Conservation (phyloP, 2,329 filamentous ascomycete species). For the Fusarium scirpi region DNA sequence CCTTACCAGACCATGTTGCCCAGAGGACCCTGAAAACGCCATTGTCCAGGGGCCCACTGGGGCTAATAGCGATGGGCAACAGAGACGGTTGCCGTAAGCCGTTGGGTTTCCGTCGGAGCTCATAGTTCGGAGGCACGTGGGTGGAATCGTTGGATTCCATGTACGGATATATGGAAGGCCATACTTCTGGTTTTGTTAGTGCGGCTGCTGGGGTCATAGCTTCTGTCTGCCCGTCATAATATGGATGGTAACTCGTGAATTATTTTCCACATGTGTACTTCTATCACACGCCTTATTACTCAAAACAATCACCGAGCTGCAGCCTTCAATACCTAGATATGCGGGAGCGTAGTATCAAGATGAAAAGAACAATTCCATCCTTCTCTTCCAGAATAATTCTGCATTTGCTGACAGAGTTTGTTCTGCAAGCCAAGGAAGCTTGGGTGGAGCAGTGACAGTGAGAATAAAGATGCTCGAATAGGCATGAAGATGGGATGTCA, state of each 20-base stretch:
- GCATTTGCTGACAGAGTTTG: conserved; percentile 1
- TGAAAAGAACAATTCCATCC: neutral
- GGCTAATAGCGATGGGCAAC: neutral
- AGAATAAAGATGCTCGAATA: neutral
- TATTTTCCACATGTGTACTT: neutral
- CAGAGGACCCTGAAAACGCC: conserved; percentile 31
- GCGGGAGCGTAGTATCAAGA: neutral
- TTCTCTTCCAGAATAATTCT: conserved; percentile 24
- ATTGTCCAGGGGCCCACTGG: conserved; percentile 8
- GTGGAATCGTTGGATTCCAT: neutral
- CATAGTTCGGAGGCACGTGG: neutral
- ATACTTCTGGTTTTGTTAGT: neutral
- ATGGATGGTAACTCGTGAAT: conserved; percentile 10
- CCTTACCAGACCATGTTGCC: neutral
- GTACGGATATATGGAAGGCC: neutral
- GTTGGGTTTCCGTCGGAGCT: conserved; percentile 4
- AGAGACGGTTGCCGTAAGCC: conserved; percentile 1
- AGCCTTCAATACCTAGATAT: neutral
- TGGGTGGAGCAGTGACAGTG: neutral
- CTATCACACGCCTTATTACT: conserved; percentile 25
- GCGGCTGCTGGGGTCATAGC: neutral
- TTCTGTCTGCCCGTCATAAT: conserved; percentile 6
- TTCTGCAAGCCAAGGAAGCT: neutral
- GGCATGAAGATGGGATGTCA: neutral
- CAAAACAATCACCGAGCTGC: conserved; percentile 37